phyloP scores from a whole-genome alignment of 1,284 basidiomycete species.

The Trametes polyzona region DNA sequence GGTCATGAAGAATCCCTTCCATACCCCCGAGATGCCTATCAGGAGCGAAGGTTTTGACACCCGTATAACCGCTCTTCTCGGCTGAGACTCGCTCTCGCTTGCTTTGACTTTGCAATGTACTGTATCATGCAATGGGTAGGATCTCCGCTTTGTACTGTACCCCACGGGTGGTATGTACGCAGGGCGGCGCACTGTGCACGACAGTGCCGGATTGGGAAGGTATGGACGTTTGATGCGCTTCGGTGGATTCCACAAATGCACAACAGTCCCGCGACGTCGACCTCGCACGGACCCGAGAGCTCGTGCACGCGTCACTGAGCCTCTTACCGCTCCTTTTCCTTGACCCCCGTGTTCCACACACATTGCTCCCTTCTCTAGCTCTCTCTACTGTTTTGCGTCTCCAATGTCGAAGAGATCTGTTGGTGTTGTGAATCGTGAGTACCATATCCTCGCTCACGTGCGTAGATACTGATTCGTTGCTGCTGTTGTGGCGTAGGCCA shows the following conservation, averaged over 20 bases:
- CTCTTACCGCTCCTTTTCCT: too few relatives aligned
- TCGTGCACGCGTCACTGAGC: too few relatives aligned
- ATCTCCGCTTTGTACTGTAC: background rate
- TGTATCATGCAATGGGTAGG: background rate
- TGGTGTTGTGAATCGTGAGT: background rate
- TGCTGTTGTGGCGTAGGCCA: background rate
- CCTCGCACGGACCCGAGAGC: too few relatives aligned
- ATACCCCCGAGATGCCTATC: slow-evolving; percentile 99
- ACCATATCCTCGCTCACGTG: background rate
- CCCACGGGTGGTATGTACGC: too few relatives aligned
- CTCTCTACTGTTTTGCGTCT: background rate
- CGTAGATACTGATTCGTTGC: too few relatives aligned
- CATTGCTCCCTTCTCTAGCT: too few relatives aligned
- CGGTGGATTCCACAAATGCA: background rate
- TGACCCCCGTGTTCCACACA: too few relatives aligned
- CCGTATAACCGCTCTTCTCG: slow-evolving; percentile 65
- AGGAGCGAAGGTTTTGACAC: slow-evolving; percentile 89
- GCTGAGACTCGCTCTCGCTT: slow-evolving; percentile 25
- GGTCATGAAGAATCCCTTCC: slow-evolving; percentile 99
- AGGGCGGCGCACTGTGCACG: background rate
- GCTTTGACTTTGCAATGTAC: background rate
- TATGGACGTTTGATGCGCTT: slow-evolving; percentile 5
- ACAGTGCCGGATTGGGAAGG: slow-evolving; percentile 8
- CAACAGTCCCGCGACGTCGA: too few relatives aligned
- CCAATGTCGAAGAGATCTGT: background rate